Conservation (phyloP, 768 basidiomycete genomes). For the Leccinum ochraceum region DNA sequence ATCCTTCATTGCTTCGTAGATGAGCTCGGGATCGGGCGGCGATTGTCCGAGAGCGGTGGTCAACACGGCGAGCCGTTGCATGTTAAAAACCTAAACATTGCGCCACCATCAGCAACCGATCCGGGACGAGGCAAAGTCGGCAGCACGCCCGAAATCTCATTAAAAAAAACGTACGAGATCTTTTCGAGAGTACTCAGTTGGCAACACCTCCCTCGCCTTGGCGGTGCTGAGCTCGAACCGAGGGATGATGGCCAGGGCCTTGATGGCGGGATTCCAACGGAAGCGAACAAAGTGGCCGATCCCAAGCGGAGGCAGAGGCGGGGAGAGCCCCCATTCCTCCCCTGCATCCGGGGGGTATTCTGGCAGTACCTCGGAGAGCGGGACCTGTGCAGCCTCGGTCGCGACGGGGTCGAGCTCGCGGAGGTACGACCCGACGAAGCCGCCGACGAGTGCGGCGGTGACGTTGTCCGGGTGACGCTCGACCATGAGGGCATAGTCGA, state of each 20-base stretch:
- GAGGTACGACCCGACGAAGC: slow-evolving; percentile 96
- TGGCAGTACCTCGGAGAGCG: slow-evolving; percentile 92
- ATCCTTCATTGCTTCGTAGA: slow-evolving; percentile 99
- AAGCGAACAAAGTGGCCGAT: slow-evolving; percentile 96
- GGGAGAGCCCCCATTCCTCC: slow-evolving; percentile 86
- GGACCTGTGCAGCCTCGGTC: slow-evolving; percentile 83
- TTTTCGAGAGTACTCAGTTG: slow-evolving; percentile 78
- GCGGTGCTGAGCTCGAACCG: slow-evolving; percentile 96
- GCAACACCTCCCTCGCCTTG: slow-evolving; percentile 89
- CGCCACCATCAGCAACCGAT: not conserved
- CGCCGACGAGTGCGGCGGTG: slow-evolving; percentile 94
- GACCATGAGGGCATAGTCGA: slow-evolving; percentile 98
- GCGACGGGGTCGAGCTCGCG: slow-evolving; percentile 84
- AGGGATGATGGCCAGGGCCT: slow-evolving; percentile 93
- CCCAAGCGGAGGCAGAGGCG: slow-evolving; percentile 83
- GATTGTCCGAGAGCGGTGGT: slow-evolving; percentile 90
- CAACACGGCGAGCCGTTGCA: slow-evolving; percentile 93
- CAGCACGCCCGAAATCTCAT: not conserved
- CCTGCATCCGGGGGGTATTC: slow-evolving; percentile 94
- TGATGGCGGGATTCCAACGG: slow-evolving; percentile 80
- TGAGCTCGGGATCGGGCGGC: slow-evolving; percentile 93
- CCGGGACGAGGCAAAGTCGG: not conserved
- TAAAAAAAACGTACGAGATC: slow-evolving; percentile 65
- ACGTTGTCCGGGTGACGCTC: slow-evolving; percentile 99
- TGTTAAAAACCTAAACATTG: slow-evolving; percentile 82